Conservation (phyloP, 129 eudicot genomes). For the Tagetes patula region DNA sequence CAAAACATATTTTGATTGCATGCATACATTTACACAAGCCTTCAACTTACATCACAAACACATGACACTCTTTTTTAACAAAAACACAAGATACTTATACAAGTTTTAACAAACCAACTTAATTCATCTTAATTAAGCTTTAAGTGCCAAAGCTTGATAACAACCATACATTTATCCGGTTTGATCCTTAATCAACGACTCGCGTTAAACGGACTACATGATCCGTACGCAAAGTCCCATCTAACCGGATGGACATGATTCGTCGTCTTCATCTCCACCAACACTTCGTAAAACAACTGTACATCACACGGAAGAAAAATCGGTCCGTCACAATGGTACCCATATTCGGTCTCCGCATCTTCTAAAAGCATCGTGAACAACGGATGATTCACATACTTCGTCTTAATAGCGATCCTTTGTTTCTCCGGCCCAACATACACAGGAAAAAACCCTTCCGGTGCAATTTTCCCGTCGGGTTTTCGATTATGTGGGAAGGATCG, state of each 20-base stretch:
- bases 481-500: conserved; percentile 31
- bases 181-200: conserved; percentile 33
- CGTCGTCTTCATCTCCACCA: conserved; percentile 56
- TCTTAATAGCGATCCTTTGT: conserved; percentile 63
- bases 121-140: conserved; percentile 43
- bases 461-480: neutral
- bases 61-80: neutral
- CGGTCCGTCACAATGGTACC: conserved; percentile 61
- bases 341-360: conserved; percentile 73
- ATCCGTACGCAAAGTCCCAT: conserved; percentile 31
- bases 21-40: conserved; percentile 5
- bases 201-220: conserved; percentile 56
- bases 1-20: conserved; percentile 14
- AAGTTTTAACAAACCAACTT: neutral
- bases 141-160: conserved; percentile 42
- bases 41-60: neutral
- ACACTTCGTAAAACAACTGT: conserved; percentile 47
- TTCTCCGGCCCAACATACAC: conserved; percentile 74
- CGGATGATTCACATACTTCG: conserved; percentile 58
- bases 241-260: conserved; percentile 17
- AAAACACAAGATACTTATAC: neutral
- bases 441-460: conserved; percentile 64
- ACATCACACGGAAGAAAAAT: conserved; percentile 73
- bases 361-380: conserved; percentile 66
- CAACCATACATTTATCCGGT: conserved; percentile 42